These are phyloP conservation scores for Penicillium decumbens DNA, from an alignment of 2,329 filamentous ascomycete species.

Conservation along the genomic window DNA sequence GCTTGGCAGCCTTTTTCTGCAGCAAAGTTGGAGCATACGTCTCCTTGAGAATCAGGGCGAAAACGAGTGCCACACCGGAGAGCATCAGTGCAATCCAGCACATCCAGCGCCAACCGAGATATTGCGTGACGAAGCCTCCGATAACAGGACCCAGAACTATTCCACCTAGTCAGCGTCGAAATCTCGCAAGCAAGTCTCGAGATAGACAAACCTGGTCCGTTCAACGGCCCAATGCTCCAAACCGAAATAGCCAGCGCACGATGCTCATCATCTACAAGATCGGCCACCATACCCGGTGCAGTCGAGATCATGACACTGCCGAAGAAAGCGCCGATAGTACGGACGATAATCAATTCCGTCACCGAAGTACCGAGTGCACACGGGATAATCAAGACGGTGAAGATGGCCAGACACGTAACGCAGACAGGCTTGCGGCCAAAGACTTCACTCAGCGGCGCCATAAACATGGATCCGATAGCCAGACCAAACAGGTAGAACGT, in stretches of 20 bases:
- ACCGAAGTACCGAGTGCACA: constrained; percentile 66
- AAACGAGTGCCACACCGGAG: constrained; percentile 56
- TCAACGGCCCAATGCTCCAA: constrained; percentile 79
- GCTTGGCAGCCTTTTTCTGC: constrained; percentile 58
- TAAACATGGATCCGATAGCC: constrained; percentile 64
- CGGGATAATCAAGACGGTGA: constrained; percentile 66
- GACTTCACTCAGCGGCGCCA: constrained; percentile 61
- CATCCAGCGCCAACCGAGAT: constrained; percentile 80
- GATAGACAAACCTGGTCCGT: constrained; percentile 54
- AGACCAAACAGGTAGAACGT: constrained; percentile 75
- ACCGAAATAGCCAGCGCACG: constrained; percentile 78
- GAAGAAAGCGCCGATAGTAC: constrained; percentile 70
- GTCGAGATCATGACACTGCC: constrained; percentile 79
- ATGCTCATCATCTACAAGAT: constrained; percentile 75
- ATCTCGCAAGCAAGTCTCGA: not conserved
- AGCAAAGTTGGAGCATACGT: constrained; percentile 72
- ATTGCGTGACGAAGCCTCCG: constrained; percentile 68
- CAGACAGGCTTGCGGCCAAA: constrained; percentile 57
- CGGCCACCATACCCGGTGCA: constrained; percentile 74
- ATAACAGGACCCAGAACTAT: constrained; percentile 61
- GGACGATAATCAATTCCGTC: constrained; percentile 62
- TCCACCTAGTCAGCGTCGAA: constrained; percentile 2
- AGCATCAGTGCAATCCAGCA: constrained; percentile 77
- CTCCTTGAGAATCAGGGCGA: constrained; percentile 62
- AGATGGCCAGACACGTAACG: constrained; percentile 59